Evolutionary conservation across 257 asterid species (phyloP), one percentile per base, ranked within the genome.

Genomic region (Lycium barbarum): DNA sequence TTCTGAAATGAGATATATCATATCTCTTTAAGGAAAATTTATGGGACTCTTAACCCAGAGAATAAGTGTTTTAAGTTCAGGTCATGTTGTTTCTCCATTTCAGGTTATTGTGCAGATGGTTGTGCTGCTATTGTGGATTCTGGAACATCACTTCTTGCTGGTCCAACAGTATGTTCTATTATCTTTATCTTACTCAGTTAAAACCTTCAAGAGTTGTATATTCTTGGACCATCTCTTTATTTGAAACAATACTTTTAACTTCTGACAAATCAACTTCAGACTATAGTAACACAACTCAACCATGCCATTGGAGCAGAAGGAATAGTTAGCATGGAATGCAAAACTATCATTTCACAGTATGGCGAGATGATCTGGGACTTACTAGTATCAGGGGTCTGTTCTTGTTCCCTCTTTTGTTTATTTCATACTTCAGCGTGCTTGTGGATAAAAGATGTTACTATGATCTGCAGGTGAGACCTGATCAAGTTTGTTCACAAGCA

Each of bases 71-170:
- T 40, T 72, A 47, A 83, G 53, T 83, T 83, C n/a, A n/a, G 70
- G 22, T 54, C 82, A 53, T 62, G 15, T 55, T 83, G 68, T 47
- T 84, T 57, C 72, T 79, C 71, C 55, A 18, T 61, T 76, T 66
- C 92, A 96, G 99, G 98, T 84, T 89, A 89, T 81, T 94, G 99
- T 74, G 92, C 88, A 71, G 93, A 89, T 35, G 99, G 98, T 79
- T 96, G 99, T 91, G 89, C 93, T 89, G 98, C 99, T 85, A 96
- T 96, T 86, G 97, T 94, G 89, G 99, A 96, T 90, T 92, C 99
- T 58, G 99, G 99, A 82, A 96, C 99, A 84, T 93, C 99, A 84
- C 90, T 96, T 89, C 95, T 95, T 55, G 88, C 95, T 82, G 98
- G 98, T 86, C 99, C 99, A 83, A 96, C 98, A 26, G 98, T 96